phyloP scores from a whole-genome alignment of 129 eudicot species.

The Pittosporum tobira region DNA sequence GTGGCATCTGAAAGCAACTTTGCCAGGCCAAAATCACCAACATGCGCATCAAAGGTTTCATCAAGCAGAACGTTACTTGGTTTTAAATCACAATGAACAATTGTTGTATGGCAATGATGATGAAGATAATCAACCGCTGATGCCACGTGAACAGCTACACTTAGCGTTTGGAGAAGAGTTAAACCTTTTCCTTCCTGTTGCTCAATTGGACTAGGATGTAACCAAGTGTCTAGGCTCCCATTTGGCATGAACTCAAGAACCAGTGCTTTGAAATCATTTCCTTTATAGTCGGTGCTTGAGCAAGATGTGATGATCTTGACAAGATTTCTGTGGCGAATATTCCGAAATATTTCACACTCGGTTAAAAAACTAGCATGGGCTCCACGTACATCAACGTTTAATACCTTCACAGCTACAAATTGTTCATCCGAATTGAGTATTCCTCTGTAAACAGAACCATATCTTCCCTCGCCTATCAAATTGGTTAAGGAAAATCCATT shows the following conservation, averaged over 20 bases:
- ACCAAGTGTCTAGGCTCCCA: conserved; percentile 16
- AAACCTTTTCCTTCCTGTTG: background rate
- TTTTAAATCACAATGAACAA: conserved; percentile 8
- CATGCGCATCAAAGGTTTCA: conserved; percentile 10
- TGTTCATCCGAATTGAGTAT: background rate
- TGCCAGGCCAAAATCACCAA: conserved; percentile 15
- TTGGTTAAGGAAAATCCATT: too few species aligned
- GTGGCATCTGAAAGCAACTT: background rate
- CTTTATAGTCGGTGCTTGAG: background rate
- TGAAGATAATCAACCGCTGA: conserved; percentile 12
- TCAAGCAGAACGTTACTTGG: conserved; percentile 15
- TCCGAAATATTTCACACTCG: conserved; percentile 14
- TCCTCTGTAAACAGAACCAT: too few species aligned
- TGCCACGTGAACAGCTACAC: conserved; percentile 9
- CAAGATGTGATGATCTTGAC: too few species aligned
- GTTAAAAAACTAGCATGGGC: conserved; percentile 4
- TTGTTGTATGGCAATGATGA: background rate
- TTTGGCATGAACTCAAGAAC: conserved; percentile 10
- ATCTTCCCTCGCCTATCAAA: too few species aligned
- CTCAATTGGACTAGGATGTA: background rate
- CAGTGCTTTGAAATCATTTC: conserved; percentile 8
- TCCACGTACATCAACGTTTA: conserved; percentile 1
- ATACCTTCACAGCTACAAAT: conserved; percentile 10
- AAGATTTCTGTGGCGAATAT: too few species aligned
- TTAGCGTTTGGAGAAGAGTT: conserved; percentile 1